These are phyloP conservation scores for Peronospora farinosa DNA, from an alignment of 352 stramenopile species.

Conservation along the genomic window DNA sequence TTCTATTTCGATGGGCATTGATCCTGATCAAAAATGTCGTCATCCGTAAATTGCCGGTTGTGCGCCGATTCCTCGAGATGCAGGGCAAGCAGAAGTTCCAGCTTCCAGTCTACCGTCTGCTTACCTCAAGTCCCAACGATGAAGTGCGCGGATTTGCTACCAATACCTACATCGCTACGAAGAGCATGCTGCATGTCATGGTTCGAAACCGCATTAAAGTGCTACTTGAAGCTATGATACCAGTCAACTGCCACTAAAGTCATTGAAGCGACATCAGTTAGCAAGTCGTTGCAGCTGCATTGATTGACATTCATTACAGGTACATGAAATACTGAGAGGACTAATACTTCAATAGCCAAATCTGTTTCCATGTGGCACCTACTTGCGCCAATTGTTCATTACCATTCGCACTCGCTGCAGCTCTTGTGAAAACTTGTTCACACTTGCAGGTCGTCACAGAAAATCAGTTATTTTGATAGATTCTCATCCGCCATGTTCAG, in stretches of 20 bases:
- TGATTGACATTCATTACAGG: conserved; percentile 3
- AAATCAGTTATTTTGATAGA: neutral
- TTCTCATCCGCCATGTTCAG: neutral
- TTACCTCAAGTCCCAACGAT: conserved; percentile 39
- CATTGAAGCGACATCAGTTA: conserved; percentile 6
- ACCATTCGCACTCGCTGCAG: conserved; percentile 19
- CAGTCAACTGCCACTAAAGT: neutral
- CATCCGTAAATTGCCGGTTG: conserved; percentile 35
- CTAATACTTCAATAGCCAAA: neutral
- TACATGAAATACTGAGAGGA: conserved; percentile 1
- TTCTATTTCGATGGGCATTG: conserved; percentile 59
- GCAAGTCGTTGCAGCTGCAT: conserved; percentile 7
- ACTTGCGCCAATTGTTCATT: conserved; percentile 16
- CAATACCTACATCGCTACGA: conserved; percentile 39
- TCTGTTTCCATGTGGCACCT: neutral
- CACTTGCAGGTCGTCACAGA: conserved; percentile 4
- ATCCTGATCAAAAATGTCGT: conserved; percentile 64
- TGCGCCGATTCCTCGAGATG: conserved; percentile 50
- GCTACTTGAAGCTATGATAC: conserved; percentile 31
- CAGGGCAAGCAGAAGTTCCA: conserved; percentile 83
- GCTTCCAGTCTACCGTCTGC: conserved; percentile 59
- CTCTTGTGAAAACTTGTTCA: conserved; percentile 22
- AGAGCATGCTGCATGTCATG: conserved; percentile 65
- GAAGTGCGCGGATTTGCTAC: conserved; percentile 38
- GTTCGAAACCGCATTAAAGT: conserved; percentile 61